Conservation (phyloP, 1,284 basidiomycete species). For the Cutaneotrichosporon mucoides region DNA sequence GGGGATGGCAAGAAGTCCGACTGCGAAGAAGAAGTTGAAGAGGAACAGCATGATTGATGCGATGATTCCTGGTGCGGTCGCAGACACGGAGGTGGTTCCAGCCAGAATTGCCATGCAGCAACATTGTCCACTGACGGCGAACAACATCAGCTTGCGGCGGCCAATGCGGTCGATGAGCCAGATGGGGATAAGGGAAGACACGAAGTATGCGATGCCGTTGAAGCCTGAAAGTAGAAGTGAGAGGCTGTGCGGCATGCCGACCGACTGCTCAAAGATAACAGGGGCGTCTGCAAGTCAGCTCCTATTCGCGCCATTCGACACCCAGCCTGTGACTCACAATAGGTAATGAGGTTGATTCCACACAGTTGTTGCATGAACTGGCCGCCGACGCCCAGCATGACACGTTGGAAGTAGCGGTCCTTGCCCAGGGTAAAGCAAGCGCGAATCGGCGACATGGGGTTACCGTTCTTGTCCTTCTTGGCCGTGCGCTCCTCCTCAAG, state of each 20-base stretch:
- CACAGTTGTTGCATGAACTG: slow-evolving; percentile 49
- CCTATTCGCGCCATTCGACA: no score
- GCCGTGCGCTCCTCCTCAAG: slow-evolving; percentile 38
- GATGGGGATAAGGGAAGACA: slow-evolving; percentile 3
- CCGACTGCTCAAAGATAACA: slow-evolving; percentile 31
- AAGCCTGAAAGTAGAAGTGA: slow-evolving; percentile 27
- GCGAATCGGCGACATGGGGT: slow-evolving; percentile 19
- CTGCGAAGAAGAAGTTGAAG: slow-evolving; percentile 26
- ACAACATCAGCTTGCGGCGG: slow-evolving; percentile 35
- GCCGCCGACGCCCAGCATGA: slow-evolving; percentile 41
- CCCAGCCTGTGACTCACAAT: no score
- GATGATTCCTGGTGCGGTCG: slow-evolving; percentile 31
- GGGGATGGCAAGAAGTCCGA: slow-evolving; percentile 13
- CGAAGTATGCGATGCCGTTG: slow-evolving; percentile 24
- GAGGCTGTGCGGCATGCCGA: slow-evolving; percentile 27
- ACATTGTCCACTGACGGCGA: slow-evolving; percentile 27
- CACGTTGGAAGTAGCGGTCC: slow-evolving; percentile 49
- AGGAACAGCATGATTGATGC: slow-evolving; percentile 40
- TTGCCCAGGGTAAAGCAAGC: slow-evolving; percentile 45
- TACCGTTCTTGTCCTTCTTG: slow-evolving; percentile 27
- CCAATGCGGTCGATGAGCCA: slow-evolving; percentile 30
- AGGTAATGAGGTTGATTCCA: slow-evolving; percentile 42
- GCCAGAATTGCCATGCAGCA: slow-evolving; percentile 30
- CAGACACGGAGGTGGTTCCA: slow-evolving; percentile 18
- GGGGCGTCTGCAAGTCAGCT: slow-evolving; percentile 23